A percentile compares a stretch with the other conserved stretches of the same genome.
Evolutionary conservation across 495 filamentous ascomycete genomes (phyloP).

Genomic region (Penicillium egyptiacum): DNA sequence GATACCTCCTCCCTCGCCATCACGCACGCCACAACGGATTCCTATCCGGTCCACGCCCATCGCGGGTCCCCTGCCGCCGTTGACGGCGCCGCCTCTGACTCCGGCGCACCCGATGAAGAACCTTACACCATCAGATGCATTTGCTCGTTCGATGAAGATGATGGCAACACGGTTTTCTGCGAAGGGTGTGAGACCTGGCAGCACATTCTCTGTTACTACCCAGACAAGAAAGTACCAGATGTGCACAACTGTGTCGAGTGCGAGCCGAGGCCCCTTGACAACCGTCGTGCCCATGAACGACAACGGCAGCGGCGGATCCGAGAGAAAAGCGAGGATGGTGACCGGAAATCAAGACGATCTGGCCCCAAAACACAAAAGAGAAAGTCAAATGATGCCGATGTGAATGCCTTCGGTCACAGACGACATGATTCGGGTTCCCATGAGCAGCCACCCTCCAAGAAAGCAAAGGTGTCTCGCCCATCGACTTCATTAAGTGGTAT

Average conservation of each 20-base stretch:
- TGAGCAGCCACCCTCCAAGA: constrained; percentile 66
- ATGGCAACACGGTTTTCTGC: constrained; percentile 96
- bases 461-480: constrained; percentile 70
- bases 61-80: constrained; percentile 49
- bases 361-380: constrained; percentile 73
- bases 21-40: constrained; percentile 62
- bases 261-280: constrained; percentile 69
- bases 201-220: constrained; percentile 94
- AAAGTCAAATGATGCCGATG: constrained; percentile 57
- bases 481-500: constrained; percentile 68
- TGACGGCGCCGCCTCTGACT: constrained; percentile 58
- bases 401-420: constrained; percentile 40
- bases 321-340: constrained; percentile 59
- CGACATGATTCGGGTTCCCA: constrained; percentile 51
- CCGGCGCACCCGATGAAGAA: constrained; percentile 65
- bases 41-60: constrained; percentile 62
- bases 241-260: constrained; percentile 88
- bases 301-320: constrained; percentile 62
- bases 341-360: constrained; percentile 66
- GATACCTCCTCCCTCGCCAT: constrained; percentile 64
- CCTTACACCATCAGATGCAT: constrained; percentile 98
- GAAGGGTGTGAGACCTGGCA: constrained; percentile 97
- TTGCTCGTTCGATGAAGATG: constrained; percentile 87
- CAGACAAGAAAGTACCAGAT: constrained; percentile 68
- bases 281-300: constrained; percentile 65